Conservation (phyloP, 768 basidiomycete species). For the Cystobasidium onofrii region DNA sequence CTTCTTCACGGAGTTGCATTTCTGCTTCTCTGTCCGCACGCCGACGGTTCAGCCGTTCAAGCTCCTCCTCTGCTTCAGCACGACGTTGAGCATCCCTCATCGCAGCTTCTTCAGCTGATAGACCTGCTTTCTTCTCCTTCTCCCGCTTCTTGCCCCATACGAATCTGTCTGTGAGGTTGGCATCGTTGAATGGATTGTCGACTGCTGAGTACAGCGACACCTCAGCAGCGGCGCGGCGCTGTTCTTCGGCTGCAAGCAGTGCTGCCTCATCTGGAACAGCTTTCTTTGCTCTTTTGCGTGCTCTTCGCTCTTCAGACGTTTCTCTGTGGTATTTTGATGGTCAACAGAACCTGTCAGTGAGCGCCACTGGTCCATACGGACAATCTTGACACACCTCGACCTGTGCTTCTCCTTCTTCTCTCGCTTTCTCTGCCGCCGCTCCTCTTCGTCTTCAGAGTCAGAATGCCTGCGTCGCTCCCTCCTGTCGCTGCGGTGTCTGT, state of each 20-base stretch:
- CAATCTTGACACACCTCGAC: neutral
- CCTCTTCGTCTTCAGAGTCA: slow-evolving; percentile 25
- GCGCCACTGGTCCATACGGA: neutral
- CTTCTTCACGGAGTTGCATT: slow-evolving; percentile 77
- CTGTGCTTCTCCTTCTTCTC: slow-evolving; percentile 52
- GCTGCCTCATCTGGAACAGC: slow-evolving; percentile 59
- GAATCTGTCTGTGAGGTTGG: slow-evolving; percentile 91
- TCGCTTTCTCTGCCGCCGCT: neutral
- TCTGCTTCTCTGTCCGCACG: slow-evolving; percentile 90
- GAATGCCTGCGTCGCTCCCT: neutral
- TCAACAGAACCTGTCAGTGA: slow-evolving; percentile 44
- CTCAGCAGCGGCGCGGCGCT: slow-evolving; percentile 76
- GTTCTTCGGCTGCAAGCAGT: slow-evolving; percentile 54
- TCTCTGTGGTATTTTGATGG: slow-evolving; percentile 77
- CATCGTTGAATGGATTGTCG: slow-evolving; percentile 97
- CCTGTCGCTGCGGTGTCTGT: slow-evolving; percentile 35
- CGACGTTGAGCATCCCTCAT: slow-evolving; percentile 67
- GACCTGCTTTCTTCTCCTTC: slow-evolving; percentile 81
- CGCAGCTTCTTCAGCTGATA: slow-evolving; percentile 69
- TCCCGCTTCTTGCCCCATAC: slow-evolving; percentile 98
- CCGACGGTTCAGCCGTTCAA: slow-evolving; percentile 79
- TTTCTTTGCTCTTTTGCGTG: slow-evolving; percentile 80
- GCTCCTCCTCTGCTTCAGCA: slow-evolving; percentile 72
- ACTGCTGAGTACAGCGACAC: slow-evolving; percentile 90
- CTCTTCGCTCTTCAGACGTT: slow-evolving; percentile 74